phyloP scores from a whole-genome alignment of 495 filamentous ascomycete species.

The Symbiotaphrina buchneri region DNA sequence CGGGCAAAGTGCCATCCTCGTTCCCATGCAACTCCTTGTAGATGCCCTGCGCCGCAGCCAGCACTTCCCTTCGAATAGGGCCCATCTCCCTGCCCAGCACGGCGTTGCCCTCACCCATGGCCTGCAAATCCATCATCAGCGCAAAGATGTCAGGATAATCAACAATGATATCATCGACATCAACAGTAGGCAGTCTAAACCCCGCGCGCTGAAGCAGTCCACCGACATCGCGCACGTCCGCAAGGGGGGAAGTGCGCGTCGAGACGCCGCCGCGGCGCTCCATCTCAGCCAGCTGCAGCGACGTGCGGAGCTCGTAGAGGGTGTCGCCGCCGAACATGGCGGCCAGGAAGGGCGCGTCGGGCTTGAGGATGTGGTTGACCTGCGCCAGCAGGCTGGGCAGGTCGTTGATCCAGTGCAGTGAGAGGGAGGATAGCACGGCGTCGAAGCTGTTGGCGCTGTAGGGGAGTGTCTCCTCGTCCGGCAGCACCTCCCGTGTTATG shows the following conservation, averaged over 20 bases:
- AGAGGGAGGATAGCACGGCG: constrained; percentile 67
- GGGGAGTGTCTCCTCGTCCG: constrained; percentile 46
- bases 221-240: constrained; percentile 81
- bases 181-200: constrained; percentile 89
- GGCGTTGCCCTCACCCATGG: constrained; percentile 85
- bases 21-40: constrained; percentile 69
- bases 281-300: constrained; percentile 77
- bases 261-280: constrained; percentile 74
- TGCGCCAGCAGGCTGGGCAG: constrained; percentile 64
- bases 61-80: constrained; percentile 54
- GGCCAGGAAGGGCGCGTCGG: constrained; percentile 78
- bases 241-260: constrained; percentile 70
- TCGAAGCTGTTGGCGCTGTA: constrained; percentile 65
- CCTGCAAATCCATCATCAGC: constrained; percentile 79
- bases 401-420: constrained; percentile 96
- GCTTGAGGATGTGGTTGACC: constrained; percentile 64
- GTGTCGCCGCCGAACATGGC: constrained; percentile 95
- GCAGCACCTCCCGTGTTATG: constrained; percentile 39
- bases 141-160: constrained; percentile 86
- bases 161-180: constrained; percentile 91
- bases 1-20: constrained; percentile 49
- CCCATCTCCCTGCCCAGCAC: constrained; percentile 60
- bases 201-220: constrained; percentile 69
- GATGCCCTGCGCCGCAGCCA: constrained; percentile 74
- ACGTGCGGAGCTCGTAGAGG: constrained; percentile 82